These are phyloP conservation scores for Tuber brumale DNA, from an alignment of 495 filamentous ascomycete genomes.

Conservation along the genomic window DNA sequence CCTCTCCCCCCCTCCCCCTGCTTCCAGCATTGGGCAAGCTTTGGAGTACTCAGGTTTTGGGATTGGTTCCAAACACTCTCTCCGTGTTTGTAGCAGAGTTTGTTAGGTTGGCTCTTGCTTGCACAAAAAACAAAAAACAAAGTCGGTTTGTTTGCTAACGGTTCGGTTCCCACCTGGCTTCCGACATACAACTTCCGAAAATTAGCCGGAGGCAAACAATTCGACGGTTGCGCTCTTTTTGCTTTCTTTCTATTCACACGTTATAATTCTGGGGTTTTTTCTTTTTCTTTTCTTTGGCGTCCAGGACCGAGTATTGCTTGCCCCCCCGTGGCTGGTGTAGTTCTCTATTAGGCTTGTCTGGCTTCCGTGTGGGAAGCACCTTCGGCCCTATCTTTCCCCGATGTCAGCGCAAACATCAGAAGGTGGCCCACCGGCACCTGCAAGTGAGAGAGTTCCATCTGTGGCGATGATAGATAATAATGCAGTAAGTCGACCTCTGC, in stretches of 20 bases:
- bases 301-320: neutral
- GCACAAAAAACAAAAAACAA: neutral
- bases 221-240: conserved; percentile 3
- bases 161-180: neutral
- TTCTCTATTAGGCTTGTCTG: neutral
- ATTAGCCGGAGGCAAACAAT: neutral
- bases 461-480: neutral
- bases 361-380: neutral
- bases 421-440: neutral
- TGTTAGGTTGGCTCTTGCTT: neutral
- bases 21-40: neutral
- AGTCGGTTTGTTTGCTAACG: neutral
- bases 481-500: neutral
- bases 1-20: neutral
- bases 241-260: neutral
- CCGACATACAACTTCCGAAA: neutral
- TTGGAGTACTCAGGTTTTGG: neutral
- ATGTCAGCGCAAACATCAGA: neutral
- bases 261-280: neutral
- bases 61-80: neutral
- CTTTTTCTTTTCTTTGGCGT: neutral
- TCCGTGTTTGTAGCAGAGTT: neutral
- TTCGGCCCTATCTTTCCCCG: neutral
- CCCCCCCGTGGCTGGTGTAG: neutral
- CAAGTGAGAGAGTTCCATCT: neutral